Percentiles rank a stretch among this genome's conserved stretches.
phyloP scores from a whole-genome alignment of 768 basidiomycete species.

The Sarcodon sp. region DNA sequence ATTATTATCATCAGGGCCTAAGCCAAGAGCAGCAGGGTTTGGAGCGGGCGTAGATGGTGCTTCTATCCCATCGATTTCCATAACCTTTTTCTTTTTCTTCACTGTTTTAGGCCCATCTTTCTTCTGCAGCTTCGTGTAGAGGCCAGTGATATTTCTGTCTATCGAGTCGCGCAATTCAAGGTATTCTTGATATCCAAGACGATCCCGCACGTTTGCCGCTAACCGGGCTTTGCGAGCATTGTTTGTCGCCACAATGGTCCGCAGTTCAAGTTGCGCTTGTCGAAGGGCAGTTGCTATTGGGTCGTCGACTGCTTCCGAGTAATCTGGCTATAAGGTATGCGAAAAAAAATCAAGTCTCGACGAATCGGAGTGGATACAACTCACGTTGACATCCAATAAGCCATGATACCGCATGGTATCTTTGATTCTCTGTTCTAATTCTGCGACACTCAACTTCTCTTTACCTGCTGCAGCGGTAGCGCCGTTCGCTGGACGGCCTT shows the following conservation, averaged over 20 bases:
- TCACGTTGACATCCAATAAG: conserved; percentile 54
- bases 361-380: conserved; percentile 16
- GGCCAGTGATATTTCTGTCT: conserved; percentile 68
- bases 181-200: conserved; percentile 89
- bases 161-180: conserved; percentile 72
- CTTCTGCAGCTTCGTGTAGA: conserved; percentile 74
- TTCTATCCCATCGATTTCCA: conserved; percentile 1
- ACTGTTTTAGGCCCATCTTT: conserved; percentile 59
- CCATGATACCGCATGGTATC: conserved; percentile 74
- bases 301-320: conserved; percentile 75
- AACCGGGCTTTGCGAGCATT: conserved; percentile 72
- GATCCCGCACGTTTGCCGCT: conserved; percentile 64
- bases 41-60: conserved; percentile 31
- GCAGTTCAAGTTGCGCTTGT: conserved; percentile 74
- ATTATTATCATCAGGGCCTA: conserved; percentile 57
- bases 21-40: conserved; percentile 59
- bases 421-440: conserved; percentile 61
- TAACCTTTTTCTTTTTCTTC: conserved; percentile 63
- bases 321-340: conserved; percentile 43
- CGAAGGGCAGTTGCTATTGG: conserved; percentile 87
- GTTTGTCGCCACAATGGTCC: conserved; percentile 67
- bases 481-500: conserved; percentile 62
- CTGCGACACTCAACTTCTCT: conserved; percentile 68
- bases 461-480: conserved; percentile 67
- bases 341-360: not conserved